Percentiles rank a stretch among this genome's conserved stretches.
These are phyloP conservation scores for Leccinellum rugosiceps DNA, from an alignment of 768 basidiomycete genomes.

Conservation along the genomic window DNA sequence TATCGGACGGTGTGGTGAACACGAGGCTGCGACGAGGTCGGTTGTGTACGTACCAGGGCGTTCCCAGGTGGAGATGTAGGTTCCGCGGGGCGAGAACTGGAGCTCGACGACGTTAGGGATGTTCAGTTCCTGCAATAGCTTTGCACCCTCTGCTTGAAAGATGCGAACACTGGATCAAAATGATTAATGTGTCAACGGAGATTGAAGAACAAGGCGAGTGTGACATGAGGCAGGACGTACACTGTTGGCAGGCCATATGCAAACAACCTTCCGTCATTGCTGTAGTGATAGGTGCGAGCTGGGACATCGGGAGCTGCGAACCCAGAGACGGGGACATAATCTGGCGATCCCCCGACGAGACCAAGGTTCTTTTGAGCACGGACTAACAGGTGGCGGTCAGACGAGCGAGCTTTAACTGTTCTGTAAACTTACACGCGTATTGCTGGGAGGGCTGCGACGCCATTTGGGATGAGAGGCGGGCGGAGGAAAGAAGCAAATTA, in stretches of 20 bases:
- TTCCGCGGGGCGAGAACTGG: constrained; percentile 89
- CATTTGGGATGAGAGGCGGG: constrained; percentile 46
- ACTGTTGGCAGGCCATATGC: constrained; percentile 75
- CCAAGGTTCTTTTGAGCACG: constrained; percentile 94
- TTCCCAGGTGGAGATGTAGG: constrained; percentile 95
- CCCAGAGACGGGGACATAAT: constrained; percentile 61
- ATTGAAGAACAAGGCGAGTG: constrained; percentile 3
- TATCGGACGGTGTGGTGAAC: constrained; percentile 13
- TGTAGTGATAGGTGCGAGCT: constrained; percentile 77
- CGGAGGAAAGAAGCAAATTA: constrained; percentile 66
- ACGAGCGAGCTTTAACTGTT: constrained; percentile 6
- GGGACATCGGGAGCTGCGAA: constrained; percentile 68
- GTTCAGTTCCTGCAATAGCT: constrained; percentile 71
- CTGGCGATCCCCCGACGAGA: constrained; percentile 78
- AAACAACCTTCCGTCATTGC: constrained; percentile 81
- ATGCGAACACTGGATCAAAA: constrained; percentile 58
- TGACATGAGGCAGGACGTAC: constrained; percentile 44
- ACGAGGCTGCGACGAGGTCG: constrained; percentile 20
- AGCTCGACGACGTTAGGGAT: constrained; percentile 79
- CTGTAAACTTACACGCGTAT: constrained; percentile 70
- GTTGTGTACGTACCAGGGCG: constrained; percentile 56
- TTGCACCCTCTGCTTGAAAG: constrained; percentile 68
- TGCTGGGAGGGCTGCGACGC: constrained; percentile 75
- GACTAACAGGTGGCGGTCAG: constrained; percentile 44
- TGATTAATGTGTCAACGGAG: constrained; percentile 12